Conservation (phyloP, 2,329 filamentous ascomycete genomes). For the Emergomyces pasteurianus region DNA sequence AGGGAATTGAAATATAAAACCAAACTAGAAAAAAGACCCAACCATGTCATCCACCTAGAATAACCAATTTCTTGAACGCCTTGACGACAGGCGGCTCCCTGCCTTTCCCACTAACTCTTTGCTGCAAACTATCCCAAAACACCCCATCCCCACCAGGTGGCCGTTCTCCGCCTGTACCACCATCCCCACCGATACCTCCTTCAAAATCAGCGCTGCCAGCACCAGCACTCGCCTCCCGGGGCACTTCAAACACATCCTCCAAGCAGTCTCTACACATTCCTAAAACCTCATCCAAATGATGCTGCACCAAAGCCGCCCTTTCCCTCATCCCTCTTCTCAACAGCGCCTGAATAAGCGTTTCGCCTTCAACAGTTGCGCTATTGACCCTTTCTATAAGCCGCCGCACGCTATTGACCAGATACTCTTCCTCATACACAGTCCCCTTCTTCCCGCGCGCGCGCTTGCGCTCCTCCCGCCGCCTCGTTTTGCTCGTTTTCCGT, state of each 20-base stretch:
- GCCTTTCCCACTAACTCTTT: slow-evolving; percentile 24
- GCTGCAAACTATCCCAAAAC: slow-evolving; percentile 30
- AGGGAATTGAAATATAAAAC: not conserved
- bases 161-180: slow-evolving; percentile 2
- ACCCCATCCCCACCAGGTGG: slow-evolving; percentile 22
- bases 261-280: slow-evolving; percentile 56
- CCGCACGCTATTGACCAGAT: slow-evolving; percentile 77
- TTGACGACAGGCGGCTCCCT: slow-evolving; percentile 43
- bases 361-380: slow-evolving; percentile 57
- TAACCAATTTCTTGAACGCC: slow-evolving; percentile 28
- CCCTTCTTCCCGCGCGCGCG: slow-evolving; percentile 89
- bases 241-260: slow-evolving; percentile 54
- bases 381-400: slow-evolving; percentile 76
- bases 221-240: slow-evolving; percentile 14
- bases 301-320: slow-evolving; percentile 65
- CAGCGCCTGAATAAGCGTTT: slow-evolving; percentile 62
- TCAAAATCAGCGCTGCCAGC: slow-evolving; percentile 16
- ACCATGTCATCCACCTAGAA: slow-evolving; percentile 18
- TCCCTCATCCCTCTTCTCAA: slow-evolving; percentile 77
- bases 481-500: slow-evolving; percentile 75
- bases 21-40: not conserved
- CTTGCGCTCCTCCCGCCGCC: slow-evolving; percentile 85
- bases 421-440: slow-evolving; percentile 96
- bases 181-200: slow-evolving; percentile 10
- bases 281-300: slow-evolving; percentile 60